These are phyloP conservation scores for Massarina eburnea DNA, from an alignment of 2,329 filamentous ascomycete genomes.

Conservation along the genomic window DNA sequence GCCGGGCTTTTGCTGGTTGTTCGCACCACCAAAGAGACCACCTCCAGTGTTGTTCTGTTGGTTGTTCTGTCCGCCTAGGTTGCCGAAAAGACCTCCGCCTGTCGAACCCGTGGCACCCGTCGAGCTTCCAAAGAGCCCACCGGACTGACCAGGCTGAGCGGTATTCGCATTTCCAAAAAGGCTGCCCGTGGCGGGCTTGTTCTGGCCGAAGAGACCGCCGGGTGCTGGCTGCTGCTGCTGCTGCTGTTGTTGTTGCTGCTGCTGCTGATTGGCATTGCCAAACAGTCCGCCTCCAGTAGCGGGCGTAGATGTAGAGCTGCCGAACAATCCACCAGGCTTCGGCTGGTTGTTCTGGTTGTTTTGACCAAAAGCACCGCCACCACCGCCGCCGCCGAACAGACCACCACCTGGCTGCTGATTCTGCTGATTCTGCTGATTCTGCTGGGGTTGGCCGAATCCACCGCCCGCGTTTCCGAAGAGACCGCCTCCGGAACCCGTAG, in stretches of 20 bases:
- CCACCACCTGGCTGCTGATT: slow-evolving; percentile 35
- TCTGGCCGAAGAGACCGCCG: slow-evolving; percentile 52
- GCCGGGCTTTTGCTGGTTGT: slow-evolving; percentile 49
- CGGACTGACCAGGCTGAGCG: slow-evolving; percentile 13
- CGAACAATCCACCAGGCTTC: slow-evolving; percentile 44
- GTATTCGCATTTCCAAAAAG: slow-evolving; percentile 46
- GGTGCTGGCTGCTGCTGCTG: slow-evolving; percentile 21
- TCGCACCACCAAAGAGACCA: slow-evolving; percentile 42
- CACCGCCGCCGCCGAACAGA: slow-evolving; percentile 47
- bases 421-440: slow-evolving; percentile 35
- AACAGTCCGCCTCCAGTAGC: slow-evolving; percentile 54
- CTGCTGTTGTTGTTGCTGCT: slow-evolving; percentile 14
- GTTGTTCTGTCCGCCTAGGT: slow-evolving; percentile 31
- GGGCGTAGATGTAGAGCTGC: slow-evolving; percentile 21
- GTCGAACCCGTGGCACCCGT: slow-evolving; percentile 17
- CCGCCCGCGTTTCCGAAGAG: slow-evolving; percentile 23
- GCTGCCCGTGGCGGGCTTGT: slow-evolving; percentile 33
- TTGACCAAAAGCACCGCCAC: slow-evolving; percentile 43
- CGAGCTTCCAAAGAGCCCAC: slow-evolving; percentile 33
- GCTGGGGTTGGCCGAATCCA: too few species aligned
- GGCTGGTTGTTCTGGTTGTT: slow-evolving; percentile 39
- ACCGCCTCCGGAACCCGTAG: slow-evolving; percentile 22
- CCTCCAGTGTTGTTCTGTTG: slow-evolving; percentile 33
- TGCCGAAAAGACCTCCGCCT: slow-evolving; percentile 39
- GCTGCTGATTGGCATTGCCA: slow-evolving; percentile 41